Evolutionary conservation across 192 early-diverging fungal genomes (phyloP), one percentile per base, ranked within the genome.

Genomic region (Pilaira anomala): DNA sequence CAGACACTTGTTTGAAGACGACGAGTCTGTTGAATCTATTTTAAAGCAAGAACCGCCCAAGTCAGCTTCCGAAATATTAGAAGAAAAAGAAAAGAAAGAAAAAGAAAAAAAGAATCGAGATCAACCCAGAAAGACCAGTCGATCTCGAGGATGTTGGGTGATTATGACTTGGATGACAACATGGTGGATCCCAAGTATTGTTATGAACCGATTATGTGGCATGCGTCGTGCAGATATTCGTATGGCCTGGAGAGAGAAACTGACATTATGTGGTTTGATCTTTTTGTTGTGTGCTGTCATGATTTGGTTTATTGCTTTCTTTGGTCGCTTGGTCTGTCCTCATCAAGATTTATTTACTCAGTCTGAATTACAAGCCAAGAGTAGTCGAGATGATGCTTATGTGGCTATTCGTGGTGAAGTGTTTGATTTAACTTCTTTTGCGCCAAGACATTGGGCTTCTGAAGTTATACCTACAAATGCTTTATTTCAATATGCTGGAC

Each of bases 241-340:
- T 25, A 85, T 92, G 80, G 97, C 97, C 12, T 99, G 97, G 97
- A 84, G 97, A 58, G 97, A 99, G 73, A 97, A 99, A 73, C 85
- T 95, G 3, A 88, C 97, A 2, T 80, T 99, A 14, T 95, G 93
- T 65, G 61, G 89, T 63, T 72, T 99, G 62, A 92, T 96, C 44
- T 76, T 87, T 29, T 78, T 93, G 45, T 68, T 95, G 50, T 91
- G 89, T 50, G 80, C 71, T 11, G 69, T 83, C 66, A 87, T 95
- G 63, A 78, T 98, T 33, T 96, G 97, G 76, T 88, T 94, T 63
- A 96, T 93, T 60, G 90, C 83, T 21, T 83, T 83, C 14, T 78
- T 91, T 51, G 89, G 90, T 9, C 71, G 82, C 55, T 68, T 91
- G 16, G 74, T 91, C 50, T 93, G 90, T 69, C 90, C 90, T 3